phyloP scores from a whole-genome alignment of 2,329 filamentous ascomycete species.

The Penicillium griseofulvum region DNA sequence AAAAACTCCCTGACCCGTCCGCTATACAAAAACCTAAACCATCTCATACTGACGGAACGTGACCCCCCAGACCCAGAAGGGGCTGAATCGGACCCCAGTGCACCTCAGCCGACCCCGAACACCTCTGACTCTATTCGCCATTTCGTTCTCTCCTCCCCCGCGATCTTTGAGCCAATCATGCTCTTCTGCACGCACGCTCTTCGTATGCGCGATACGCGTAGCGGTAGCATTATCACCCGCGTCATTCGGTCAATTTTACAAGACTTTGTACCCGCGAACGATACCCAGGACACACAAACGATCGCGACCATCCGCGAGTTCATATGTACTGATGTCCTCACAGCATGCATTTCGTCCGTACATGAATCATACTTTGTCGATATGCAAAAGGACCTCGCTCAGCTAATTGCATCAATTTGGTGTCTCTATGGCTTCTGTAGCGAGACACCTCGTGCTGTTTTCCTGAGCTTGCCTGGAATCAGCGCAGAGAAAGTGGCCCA shows the following conservation, averaged over 20 bases:
- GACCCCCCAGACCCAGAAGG: conserved; percentile 34
- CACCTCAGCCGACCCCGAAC: conserved; percentile 38
- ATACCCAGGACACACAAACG: conserved; percentile 48
- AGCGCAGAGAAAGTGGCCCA: conserved; percentile 64
- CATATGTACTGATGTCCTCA: conserved; percentile 82
- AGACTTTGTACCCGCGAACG: conserved; percentile 61
- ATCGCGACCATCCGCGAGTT: conserved; percentile 77
- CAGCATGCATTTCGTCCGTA: conserved; percentile 83
- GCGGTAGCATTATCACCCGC: conserved; percentile 78
- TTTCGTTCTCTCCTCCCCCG: conserved; percentile 75
- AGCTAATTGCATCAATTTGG: conserved; percentile 81
- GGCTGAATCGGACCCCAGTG: conserved; percentile 33
- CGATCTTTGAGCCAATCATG: conserved; percentile 81
- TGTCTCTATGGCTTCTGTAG: conserved; percentile 70
- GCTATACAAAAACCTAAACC: background rate
- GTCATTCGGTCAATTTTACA: conserved; percentile 83
- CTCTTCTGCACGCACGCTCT: conserved; percentile 90
- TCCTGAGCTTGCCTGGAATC: conserved; percentile 79
- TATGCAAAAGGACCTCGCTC: conserved; percentile 85
- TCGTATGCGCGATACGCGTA: conserved; percentile 83
- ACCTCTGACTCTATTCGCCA: conserved; percentile 64
- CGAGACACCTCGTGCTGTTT: conserved; percentile 67
- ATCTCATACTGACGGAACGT: conserved; percentile 3
- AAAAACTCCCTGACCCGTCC: conserved; percentile 33
- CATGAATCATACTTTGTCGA: conserved; percentile 97